Evolutionary conservation across 805 yeast genomes (phyloP), one percentile per base, ranked within the genome.

Genomic region (Kazachstania kunashirensis): DNA sequence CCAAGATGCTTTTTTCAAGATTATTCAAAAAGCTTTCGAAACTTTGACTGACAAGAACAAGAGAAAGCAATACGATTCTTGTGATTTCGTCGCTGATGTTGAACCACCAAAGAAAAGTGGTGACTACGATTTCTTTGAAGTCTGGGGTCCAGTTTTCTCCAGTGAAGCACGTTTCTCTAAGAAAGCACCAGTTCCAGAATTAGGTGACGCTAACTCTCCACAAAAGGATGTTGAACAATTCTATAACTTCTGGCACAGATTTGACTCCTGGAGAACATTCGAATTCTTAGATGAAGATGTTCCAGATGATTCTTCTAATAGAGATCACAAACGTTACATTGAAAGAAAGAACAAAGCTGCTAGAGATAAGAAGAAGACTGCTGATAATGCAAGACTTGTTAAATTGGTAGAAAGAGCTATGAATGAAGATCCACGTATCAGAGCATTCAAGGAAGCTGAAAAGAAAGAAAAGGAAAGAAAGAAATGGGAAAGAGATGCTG

Each of bases 401-500:
- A 85, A 82, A 54, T 66, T 85, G 41, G 89, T 92, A 36, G 94
- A 84, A 64, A 77, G 92, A 62, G 96, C 94, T 28, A 71, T 82
- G 55, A 57, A 73, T 45, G 92, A 83, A 66, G 98, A 92, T 65
- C 97, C 98, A 51, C 83, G 98, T 69, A 84, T 92, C 65, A 84
- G 79, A 68, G 57, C 73, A 57, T 88, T 88, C 79, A 89, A 88
- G 70, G 95, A 89, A 49, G 83, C 76, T 36, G 97, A 88, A 65
- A 84, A 84, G 77, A 79, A 79, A 62, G 97, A 84, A 62, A 89
- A 89, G 73, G 98, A 84, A 59, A 77, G 77, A 63, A 77, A 71
- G 72, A 92, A 89, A 67, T 89, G 97, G 97, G 97, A 92, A 65
- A 83, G 79, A 63, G 97, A 88, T 64, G 95, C 97, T 37, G 97